Conservation (phyloP, 805 yeast species). For the Teunomyces tritomae region DNA sequence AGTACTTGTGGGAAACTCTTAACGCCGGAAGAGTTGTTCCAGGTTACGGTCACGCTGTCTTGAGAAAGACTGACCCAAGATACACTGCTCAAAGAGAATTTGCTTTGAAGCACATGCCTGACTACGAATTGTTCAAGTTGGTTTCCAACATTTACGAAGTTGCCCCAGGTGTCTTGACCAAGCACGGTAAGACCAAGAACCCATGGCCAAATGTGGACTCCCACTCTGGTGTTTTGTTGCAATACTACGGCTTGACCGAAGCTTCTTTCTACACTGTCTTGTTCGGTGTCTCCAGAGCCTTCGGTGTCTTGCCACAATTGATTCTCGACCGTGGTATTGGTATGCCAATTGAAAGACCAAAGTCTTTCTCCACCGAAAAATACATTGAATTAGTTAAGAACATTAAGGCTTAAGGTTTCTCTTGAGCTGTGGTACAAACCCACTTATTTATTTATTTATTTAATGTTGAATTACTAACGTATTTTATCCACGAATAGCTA, state of each 20-base stretch:
- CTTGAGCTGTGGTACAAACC: background rate
- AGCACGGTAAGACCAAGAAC: conserved; percentile 83
- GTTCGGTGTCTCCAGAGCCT: conserved; percentile 78
- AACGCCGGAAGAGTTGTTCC: conserved; percentile 78
- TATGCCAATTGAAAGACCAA: conserved; percentile 80
- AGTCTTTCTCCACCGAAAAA: conserved; percentile 55
- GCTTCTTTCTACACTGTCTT: conserved; percentile 74
- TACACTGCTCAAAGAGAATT: conserved; percentile 72
- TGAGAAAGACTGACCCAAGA: conserved; percentile 81
- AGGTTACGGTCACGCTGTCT: conserved; percentile 86
- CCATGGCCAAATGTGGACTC: conserved; percentile 87
- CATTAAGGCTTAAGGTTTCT: conserved; percentile 19
- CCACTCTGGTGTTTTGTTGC: conserved; percentile 72
- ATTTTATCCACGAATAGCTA: conserved; percentile 6
- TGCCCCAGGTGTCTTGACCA: conserved; percentile 70
- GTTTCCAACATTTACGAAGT: conserved; percentile 64
- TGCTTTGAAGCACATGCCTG: conserved; percentile 58
- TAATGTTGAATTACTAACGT: conserved; percentile 7
- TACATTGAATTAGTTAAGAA: conserved; percentile 74
- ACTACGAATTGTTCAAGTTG: conserved; percentile 63
- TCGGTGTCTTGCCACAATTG: conserved; percentile 77
- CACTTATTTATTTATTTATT: conserved; percentile 12
- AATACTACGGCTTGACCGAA: conserved; percentile 76
- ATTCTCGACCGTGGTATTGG: conserved; percentile 78
- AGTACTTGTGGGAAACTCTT: conserved; percentile 68